A percentile compares a stretch with the other conserved stretches of the same genome.
phyloP scores from a whole-genome alignment of 2,329 filamentous ascomycete genomes.

The Plectosphaerella sp. region DNA sequence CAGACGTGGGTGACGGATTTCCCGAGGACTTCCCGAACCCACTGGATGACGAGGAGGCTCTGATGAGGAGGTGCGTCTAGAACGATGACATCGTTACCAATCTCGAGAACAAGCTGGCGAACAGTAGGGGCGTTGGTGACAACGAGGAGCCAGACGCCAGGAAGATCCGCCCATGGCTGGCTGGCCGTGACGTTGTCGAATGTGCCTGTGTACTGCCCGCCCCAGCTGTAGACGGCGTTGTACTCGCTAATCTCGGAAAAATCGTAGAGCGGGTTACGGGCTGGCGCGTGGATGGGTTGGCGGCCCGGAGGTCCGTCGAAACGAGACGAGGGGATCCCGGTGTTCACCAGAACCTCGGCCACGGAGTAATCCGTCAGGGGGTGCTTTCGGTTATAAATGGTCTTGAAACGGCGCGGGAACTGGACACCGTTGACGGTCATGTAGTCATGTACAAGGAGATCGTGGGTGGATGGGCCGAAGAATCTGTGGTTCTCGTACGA shows the following conservation, averaged over 20 bases:
- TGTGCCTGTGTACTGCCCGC: not conserved
- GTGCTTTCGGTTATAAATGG: constrained; percentile 4
- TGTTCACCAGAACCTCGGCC: not conserved
- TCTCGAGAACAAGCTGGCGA: constrained; percentile 10
- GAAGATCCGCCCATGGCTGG: not conserved
- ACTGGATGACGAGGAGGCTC: constrained; percentile 11
- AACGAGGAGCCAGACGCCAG: not conserved
- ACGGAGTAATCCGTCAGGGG: constrained; percentile 4
- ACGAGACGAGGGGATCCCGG: not conserved
- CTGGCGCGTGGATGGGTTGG: too few species aligned
- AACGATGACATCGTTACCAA: constrained; percentile 10
- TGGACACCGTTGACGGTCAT: constrained; percentile 4
- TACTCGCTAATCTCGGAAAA: too few species aligned
- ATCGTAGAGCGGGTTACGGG: too few species aligned
- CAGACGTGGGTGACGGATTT: constrained; percentile 11
- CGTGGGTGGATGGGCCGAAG: constrained; percentile 7
- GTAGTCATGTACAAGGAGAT: constrained; percentile 10
- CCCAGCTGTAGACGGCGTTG: not conserved
- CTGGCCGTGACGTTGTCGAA: not conserved
- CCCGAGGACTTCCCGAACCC: constrained; percentile 7
- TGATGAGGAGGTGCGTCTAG: constrained; percentile 13
- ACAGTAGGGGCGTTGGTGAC: not conserved
- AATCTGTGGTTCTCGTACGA: constrained; percentile 9
- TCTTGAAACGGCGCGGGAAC: constrained; percentile 2
- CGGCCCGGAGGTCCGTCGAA: too few species aligned